Base-by-base conservation (phyloP, 257 asterid genomes). In the Paraleonurus japonicus region DNA sequence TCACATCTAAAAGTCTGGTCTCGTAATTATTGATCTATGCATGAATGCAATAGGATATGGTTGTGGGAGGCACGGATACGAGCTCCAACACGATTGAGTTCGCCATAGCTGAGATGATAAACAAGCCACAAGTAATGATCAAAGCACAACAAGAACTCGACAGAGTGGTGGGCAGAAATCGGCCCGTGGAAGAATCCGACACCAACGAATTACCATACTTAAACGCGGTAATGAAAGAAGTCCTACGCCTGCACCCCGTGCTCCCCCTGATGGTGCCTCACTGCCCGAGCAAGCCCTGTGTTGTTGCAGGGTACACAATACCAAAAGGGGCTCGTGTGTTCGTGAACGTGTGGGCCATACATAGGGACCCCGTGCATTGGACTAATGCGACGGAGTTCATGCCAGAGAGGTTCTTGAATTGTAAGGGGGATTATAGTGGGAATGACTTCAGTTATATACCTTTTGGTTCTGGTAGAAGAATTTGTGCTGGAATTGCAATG, bases 211-310 rank as follows among this genome's bases (percentile, higher is more conserved):
- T 88, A 16, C 87, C 90, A 2, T 86, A 86, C 81, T 73, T 90
- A 9, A 53, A 78, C 3, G 89, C 89, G 0, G 83, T 83, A 4
- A 86, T 83, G 81, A 87, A 87, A 74, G 96, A 89, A 79, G 61
- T 50, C 13, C 48, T 87, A 22, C 81, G 94, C 4, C 26, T 90
- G 16, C 96, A 90, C 67, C 95, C 96, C 0, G 78, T 64, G 1
- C 86, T 87, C 2, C 96, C 96, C 1, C 88, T 90, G 28, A 71
- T 90, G 79, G 85, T 87, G 28, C 92, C 95, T 1, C 95, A 90
- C 16, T 83, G 85, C 78, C 90, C 96, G 6, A 88, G 85, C 35
- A 41, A 90, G 72, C 64, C 88, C 0, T 67, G 83, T 57, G 7
- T 30, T 1, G 79, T 90, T 0, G 88, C 79, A n/a, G 90, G 85